A percentile compares a stretch with the other conserved stretches of the same genome.
Evolutionary conservation across 2,329 filamentous ascomycete species (phyloP).

Genomic region (Exophiala alcalophila): DNA sequence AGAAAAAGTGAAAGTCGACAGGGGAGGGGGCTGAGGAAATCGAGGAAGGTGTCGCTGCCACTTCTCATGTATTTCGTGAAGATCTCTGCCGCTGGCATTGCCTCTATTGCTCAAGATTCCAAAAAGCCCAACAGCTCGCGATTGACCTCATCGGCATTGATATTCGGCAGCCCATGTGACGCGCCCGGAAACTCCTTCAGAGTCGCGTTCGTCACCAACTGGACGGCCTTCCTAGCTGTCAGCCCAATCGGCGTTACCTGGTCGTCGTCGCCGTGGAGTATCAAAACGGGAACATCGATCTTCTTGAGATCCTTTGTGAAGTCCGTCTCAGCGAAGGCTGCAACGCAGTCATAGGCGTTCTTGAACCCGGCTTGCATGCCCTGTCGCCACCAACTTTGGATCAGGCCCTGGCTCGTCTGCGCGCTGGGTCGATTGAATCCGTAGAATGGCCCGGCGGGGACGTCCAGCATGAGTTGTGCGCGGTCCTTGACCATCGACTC

Average conservation of each 20-base stretch:
- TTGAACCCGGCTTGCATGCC: conserved; percentile 43
- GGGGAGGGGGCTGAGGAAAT: too few species aligned
- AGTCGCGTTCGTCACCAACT: conserved; percentile 5
- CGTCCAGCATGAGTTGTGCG: conserved; percentile 39
- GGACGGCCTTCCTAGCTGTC: conserved; percentile 4
- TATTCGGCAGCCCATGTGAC: conserved; percentile 10
- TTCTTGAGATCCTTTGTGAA: conserved; percentile 42
- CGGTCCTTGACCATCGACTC: conserved; percentile 37
- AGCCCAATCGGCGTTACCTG: conserved; percentile 32
- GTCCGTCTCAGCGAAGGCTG: conserved; percentile 44
- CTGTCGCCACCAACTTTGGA: conserved; percentile 42
- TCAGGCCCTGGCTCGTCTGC: conserved; percentile 37
- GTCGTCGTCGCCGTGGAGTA: conserved; percentile 43
- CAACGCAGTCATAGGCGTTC: conserved; percentile 41
- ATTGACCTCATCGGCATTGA: conserved; percentile 4
- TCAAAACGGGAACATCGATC: conserved; percentile 41
- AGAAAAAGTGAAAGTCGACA: too few species aligned
- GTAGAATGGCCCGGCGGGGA: conserved; percentile 39
- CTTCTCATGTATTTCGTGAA: too few species aligned
- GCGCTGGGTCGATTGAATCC: conserved; percentile 36
- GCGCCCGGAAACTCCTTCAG: conserved; percentile 2
- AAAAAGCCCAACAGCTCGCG: conserved; percentile 8
- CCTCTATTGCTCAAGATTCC: too few species aligned
- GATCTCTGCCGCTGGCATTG: too few species aligned
- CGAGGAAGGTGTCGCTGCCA: too few species aligned